These are phyloP conservation scores for Flaveria linearis DNA, from an alignment of 129 eudicot genomes.

Conservation along the genomic window DNA sequence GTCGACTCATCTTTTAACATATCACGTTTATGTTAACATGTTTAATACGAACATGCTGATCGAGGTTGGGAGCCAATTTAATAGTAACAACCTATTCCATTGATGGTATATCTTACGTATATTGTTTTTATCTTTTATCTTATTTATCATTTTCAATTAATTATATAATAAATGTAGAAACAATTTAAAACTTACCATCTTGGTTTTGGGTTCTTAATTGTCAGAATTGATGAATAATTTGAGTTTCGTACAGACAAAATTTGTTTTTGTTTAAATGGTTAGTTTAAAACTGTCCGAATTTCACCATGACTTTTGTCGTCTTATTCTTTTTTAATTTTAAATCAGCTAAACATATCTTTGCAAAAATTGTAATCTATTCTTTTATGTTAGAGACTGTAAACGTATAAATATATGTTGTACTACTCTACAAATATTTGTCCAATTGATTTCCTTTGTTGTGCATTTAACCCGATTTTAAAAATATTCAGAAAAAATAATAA, in stretches of 20 bases:
- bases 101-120: no score
- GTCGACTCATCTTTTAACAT: no score
- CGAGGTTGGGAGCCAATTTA: no score
- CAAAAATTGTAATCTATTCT: background rate
- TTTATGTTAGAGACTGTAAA: background rate
- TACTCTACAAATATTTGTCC: background rate
- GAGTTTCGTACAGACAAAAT: background rate
- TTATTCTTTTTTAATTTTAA: background rate
- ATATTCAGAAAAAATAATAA: background rate
- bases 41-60: no score
- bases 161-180: no score
- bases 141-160: no score
- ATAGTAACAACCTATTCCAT: no score
- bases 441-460: background rate
- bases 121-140: no score
- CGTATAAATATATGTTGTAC: background rate
- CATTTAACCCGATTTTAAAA: background rate
- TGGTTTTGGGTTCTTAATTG: background rate
- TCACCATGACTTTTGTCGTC: background rate
- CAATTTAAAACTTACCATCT: no score
- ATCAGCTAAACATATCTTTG: background rate
- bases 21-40: no score
- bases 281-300: background rate
- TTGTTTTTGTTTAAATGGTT: background rate
- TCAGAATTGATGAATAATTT: background rate